phyloP scores from a whole-genome alignment of 2,329 filamentous ascomycete species.

The Penicillium nordicum region DNA sequence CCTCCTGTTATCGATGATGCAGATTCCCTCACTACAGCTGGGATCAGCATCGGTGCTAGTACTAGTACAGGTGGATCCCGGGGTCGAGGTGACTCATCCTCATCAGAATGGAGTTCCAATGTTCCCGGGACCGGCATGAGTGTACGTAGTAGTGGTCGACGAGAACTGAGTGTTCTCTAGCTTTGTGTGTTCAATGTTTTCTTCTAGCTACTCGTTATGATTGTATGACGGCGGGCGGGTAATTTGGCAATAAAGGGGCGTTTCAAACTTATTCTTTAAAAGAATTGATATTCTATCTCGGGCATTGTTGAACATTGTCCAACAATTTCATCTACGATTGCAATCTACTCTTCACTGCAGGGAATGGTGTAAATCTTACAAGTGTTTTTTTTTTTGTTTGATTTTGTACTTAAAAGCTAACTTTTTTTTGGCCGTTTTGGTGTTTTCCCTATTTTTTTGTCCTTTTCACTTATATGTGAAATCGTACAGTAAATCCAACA shows the following conservation, averaged over 20 bases:
- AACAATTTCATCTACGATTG: not conserved
- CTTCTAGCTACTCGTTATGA: constrained; percentile 11
- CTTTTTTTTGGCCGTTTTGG: not conserved
- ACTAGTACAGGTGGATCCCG: constrained; percentile 23
- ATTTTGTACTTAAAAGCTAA: not conserved
- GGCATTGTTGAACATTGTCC: not conserved
- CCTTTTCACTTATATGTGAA: not conserved
- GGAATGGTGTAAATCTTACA: not conserved
- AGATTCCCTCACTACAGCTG: constrained; percentile 22
- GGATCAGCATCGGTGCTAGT: constrained; percentile 23
- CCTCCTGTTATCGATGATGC: constrained; percentile 27
- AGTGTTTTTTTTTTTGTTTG: not conserved
- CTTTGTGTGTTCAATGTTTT: not conserved
- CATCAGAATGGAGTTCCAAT: constrained; percentile 23
- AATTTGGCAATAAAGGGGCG: constrained; percentile 1
- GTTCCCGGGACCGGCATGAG: constrained; percentile 17
- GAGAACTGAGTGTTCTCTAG: constrained; percentile 32
- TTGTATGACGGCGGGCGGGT: constrained; percentile 6
- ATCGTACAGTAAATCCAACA: not conserved
- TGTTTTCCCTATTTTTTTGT: not conserved
- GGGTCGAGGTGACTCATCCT: constrained; percentile 21
- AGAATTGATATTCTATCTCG: not conserved
- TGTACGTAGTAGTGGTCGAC: constrained; percentile 23
- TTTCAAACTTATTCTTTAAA: not conserved
- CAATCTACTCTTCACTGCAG: not conserved